Conservation (phyloP, 2,329 filamentous ascomycete species). For the Claviceps humidiphila region DNA sequence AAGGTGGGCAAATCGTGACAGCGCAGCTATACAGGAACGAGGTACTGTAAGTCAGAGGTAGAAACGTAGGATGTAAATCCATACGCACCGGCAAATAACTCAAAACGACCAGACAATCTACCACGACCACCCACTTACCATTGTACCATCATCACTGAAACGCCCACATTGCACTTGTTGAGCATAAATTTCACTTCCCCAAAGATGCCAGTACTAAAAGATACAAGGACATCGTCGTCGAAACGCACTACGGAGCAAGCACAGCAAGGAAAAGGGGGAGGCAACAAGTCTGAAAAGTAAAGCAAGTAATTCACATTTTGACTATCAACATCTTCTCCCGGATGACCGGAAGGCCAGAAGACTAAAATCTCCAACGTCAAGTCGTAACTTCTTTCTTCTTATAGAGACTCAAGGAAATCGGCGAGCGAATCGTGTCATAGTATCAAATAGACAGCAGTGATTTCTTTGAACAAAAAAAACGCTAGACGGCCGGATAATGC, state of each 20-base stretch:
- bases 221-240: not conserved
- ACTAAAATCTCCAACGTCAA: constrained; percentile 28
- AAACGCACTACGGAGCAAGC: not conserved
- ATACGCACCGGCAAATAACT: not conserved
- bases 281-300: constrained; percentile 10
- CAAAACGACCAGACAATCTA: no score
- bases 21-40: no score
- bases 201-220: constrained; percentile 1
- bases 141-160: not conserved
- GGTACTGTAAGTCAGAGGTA: no score
- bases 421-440: constrained; percentile 16
- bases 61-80: not conserved
- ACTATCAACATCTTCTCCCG: constrained; percentile 25
- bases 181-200: constrained; percentile 3
- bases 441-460: constrained; percentile 20
- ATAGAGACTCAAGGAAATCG: constrained; percentile 17
- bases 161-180: not conserved
- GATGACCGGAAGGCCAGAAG: constrained; percentile 17
- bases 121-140: no score
- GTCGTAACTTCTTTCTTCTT: constrained; percentile 19
- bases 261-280: not conserved
- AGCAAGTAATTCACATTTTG: constrained; percentile 21
- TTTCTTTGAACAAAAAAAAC: constrained; percentile 3
- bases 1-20: no score
- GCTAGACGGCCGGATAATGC: constrained; percentile 9